Base-by-base conservation (phyloP, 2,329 filamentous ascomycete genomes). In the Exophiala sp. region DNA sequence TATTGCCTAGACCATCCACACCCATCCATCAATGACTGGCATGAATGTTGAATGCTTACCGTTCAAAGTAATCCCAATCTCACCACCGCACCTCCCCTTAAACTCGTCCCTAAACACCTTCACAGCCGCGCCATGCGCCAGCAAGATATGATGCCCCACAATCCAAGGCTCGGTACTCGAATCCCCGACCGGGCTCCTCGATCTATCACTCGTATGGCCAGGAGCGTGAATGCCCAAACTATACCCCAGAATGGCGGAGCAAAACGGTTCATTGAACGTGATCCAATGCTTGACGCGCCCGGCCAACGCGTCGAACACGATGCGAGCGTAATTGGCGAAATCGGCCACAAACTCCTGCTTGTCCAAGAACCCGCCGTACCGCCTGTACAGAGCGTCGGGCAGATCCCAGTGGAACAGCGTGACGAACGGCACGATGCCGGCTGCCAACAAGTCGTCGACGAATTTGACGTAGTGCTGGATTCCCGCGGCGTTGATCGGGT, bases 231-330 rank as follows among this genome's bases (percentile, higher is more conserved):
- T 73, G 22, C 88, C 88, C 35, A 78, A 80, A 64, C 78, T 85
- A 70, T 91, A 93, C 29, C 88, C 88, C 35, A 93, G 76, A 54
- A 93, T 83, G 45, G 84, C 81, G 57, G 81, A 86, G 70, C 87
- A 94, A 82, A 86, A 93, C 2, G 88, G 88, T 73, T 95, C 88
- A 66, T 93, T 93, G 72, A 91, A 88, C 21, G 87, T 93, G 67
- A 90, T 87, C 88, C 88, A 95, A 70, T 87, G 77, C 73, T 88
- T 88, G 63, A 89, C 87, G 67, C 83, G 84, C 46, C 82, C 78
- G 42, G 78, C 77, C 49, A 94, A 75, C 1, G 82, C 79, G 64
- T 83, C 76, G 72, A 89, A 94, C 62, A 88, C 74, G 40, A 88
- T 74, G 55, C 83, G 81, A 8, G 88, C 85, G 64, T 90, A 95